Evolutionary conservation across 2,329 filamentous ascomycete genomes (phyloP), one percentile per base, ranked within the genome.

Genomic region (Ceratocystis albifundus): DNA sequence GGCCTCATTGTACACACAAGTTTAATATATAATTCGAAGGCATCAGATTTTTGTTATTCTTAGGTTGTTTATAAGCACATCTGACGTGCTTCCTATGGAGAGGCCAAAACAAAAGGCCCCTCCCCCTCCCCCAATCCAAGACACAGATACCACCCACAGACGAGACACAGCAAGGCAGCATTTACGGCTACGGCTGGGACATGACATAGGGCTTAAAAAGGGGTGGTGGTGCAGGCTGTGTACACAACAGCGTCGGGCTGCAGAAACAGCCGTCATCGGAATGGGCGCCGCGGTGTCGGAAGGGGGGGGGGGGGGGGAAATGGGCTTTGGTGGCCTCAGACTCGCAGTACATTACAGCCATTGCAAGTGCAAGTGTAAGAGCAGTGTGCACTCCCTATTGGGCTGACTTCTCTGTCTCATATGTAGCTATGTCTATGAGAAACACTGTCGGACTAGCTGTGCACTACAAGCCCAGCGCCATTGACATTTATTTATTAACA

Each of bases 361-460:
- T 7, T 36, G 8, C 32, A 12, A 36, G 2, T 36, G 32, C 32
- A 12, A 36, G 8, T 36, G 32, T 10, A 36, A 32, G 30, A 7
- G 30, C 32, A 36, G 32, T 36, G 32, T 36, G 32, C 32, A 36
- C 32, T 36, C 8, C 32, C 32, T 36, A 8, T 5, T 7, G 20
- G 17, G 46, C 17, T 22, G n/a, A 50, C 22, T 3, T 36, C 12
- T 36, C 3, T 50, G 46, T 50, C 46, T 50, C 46, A 20, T 57
- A 22, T 57, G 10, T 57, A 22, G 22, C 22, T 57, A 15, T 12
- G 20, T 57, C 53, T 22, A 30, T 12, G 53, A 57, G 53, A 57
- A 57, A 30, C 53, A 28, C 10, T 30, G 25, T 57, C 53, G 53
- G 53, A 57, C 53, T 25, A 28, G 53, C 22, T 57, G 53, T 57